phyloP scores from a whole-genome alignment of 768 basidiomycete species.

The Collybiopsis confluens region DNA sequence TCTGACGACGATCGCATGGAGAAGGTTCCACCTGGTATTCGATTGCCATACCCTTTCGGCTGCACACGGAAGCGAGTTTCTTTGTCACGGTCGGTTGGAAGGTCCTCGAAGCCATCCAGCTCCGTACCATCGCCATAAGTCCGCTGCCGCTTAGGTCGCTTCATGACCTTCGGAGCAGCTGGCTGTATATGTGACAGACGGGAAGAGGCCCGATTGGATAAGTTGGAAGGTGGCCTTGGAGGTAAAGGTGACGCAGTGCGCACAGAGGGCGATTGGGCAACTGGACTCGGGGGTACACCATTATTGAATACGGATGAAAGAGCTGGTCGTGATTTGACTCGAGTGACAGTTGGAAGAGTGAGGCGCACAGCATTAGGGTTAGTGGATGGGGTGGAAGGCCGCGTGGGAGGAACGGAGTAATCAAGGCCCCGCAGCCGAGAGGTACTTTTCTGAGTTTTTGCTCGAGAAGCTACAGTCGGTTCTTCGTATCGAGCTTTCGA shows the following conservation, averaged over 20 bases:
- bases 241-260: conserved; percentile 60
- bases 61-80: conserved; percentile 72
- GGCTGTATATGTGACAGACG: conserved; percentile 27
- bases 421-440: conserved; percentile 56
- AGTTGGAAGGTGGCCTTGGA: conserved; percentile 54
- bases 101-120: conserved; percentile 82
- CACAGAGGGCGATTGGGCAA: conserved; percentile 29
- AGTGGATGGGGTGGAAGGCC: conserved; percentile 76
- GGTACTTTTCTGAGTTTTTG: conserved; percentile 63
- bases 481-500: conserved; percentile 63
- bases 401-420: conserved; percentile 67
- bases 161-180: conserved; percentile 59
- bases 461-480: conserved; percentile 78
- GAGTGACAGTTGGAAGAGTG: conserved; percentile 83
- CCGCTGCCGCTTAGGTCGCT: conserved; percentile 71
- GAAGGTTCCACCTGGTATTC: conserved; percentile 53
- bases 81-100: conserved; percentile 81
- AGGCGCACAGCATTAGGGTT: conserved; percentile 75
- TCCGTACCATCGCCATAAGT: conserved; percentile 88
- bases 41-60: conserved; percentile 63
- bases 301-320: conserved; percentile 70
- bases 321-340: conserved; percentile 69
- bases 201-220: conserved; percentile 37
- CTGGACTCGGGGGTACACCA: conserved; percentile 29
- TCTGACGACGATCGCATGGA: conserved; percentile 30